phyloP scores from a whole-genome alignment of 495 filamentous ascomycete genomes.

The Neurospora discreta region DNA sequence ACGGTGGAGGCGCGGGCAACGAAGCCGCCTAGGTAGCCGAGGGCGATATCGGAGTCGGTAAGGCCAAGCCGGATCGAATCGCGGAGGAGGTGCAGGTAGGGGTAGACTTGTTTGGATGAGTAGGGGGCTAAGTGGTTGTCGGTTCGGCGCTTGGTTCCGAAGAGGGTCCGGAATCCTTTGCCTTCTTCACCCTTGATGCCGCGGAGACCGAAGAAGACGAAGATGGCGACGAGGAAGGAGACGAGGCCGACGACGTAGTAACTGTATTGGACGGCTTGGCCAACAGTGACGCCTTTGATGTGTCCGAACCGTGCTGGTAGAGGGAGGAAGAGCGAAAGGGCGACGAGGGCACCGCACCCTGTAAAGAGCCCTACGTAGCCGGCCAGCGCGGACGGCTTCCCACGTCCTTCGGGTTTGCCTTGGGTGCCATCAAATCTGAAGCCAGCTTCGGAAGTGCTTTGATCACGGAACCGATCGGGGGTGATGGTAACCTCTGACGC shows the following conservation, averaged over 20 bases:
- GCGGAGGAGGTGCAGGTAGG: constrained; percentile 42
- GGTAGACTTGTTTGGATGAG: constrained; percentile 19
- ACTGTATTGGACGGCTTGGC: constrained; percentile 59
- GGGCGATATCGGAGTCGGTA: constrained; percentile 60
- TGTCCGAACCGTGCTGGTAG: constrained; percentile 68
- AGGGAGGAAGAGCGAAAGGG: constrained; percentile 70
- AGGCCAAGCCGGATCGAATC: constrained; percentile 65
- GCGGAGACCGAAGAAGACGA: constrained; percentile 72
- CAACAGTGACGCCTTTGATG: constrained; percentile 50
- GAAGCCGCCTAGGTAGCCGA: constrained; percentile 89
- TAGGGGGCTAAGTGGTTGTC: constrained; percentile 8
- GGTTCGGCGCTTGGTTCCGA: constrained; percentile 25
- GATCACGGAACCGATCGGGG: constrained; percentile 35
- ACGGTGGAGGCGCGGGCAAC: constrained; percentile 94
- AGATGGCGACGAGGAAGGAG: constrained; percentile 58
- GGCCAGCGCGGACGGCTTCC: constrained; percentile 54
- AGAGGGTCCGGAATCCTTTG: constrained; percentile 52
- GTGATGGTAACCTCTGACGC: constrained; percentile 57
- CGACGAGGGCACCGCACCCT: constrained; percentile 80
- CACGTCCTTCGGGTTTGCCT: neutral
- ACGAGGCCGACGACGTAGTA: constrained; percentile 74
- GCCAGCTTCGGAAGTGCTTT: constrained; percentile 3
- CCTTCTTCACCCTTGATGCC: constrained; percentile 65
- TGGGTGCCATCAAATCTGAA: constrained; percentile 2
- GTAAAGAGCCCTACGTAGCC: constrained; percentile 89